Evolutionary conservation across 495 filamentous ascomycete genomes (phyloP).

Genomic region (Aspergillus mulundensis): DNA sequence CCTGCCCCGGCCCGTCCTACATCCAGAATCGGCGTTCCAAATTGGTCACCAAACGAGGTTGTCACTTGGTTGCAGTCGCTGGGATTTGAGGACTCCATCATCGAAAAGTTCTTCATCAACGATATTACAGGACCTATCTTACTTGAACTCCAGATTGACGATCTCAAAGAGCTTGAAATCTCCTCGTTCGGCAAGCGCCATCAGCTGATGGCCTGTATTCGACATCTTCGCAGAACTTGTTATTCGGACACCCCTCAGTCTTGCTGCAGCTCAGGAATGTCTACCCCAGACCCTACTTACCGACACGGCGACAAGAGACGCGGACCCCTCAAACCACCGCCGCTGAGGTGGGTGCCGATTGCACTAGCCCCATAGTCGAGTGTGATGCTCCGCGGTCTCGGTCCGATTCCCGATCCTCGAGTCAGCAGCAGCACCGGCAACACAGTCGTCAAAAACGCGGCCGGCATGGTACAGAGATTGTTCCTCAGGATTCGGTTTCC

Average conservation of each 20-base stretch:
- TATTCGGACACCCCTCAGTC: background rate
- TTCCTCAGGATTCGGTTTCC: constrained; percentile 76
- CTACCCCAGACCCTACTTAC: constrained; percentile 10
- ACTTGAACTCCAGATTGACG: constrained; percentile 80
- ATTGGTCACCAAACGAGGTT: constrained; percentile 55
- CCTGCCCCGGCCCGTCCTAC: background rate
- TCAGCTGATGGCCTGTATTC: constrained; percentile 79
- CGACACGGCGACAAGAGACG: constrained; percentile 13
- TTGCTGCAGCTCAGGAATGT: constrained; percentile 4
- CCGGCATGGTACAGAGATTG: constrained; percentile 55
- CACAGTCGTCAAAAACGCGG: constrained; percentile 37
- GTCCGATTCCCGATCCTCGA: constrained; percentile 15
- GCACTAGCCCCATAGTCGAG: constrained; percentile 24
- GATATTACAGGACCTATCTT: constrained; percentile 87
- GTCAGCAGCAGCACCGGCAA: constrained; percentile 12
- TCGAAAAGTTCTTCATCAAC: constrained; percentile 82
- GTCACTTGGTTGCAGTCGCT: constrained; percentile 71
- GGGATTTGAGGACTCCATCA: constrained; percentile 64
- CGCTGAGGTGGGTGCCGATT: constrained; percentile 18
- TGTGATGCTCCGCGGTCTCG: constrained; percentile 29
- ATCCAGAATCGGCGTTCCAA: constrained; percentile 22
- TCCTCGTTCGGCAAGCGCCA: constrained; percentile 90
- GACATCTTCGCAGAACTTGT: constrained; percentile 58
- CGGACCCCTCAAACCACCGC: constrained; percentile 35
- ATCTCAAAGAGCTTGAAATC: constrained; percentile 91